A percentile compares a stretch with the other conserved stretches of the same genome.
These are phyloP conservation scores for Mucuna pruriens DNA, from an alignment of 306 rosid species.

Conservation along the genomic window DNA sequence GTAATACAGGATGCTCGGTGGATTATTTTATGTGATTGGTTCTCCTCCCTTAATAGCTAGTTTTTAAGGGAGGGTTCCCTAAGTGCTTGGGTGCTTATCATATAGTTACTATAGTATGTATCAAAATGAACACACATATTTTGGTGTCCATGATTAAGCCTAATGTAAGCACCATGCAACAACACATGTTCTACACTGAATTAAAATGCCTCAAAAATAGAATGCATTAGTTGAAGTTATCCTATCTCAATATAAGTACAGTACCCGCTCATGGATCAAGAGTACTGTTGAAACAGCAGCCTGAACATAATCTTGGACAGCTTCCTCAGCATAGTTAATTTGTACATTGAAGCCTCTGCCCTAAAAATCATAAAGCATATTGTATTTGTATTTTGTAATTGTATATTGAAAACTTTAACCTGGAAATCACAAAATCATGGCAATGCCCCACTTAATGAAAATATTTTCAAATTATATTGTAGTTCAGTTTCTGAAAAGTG, in stretches of 20 bases:
- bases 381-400: conserved; percentile 54
- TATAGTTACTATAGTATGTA: not conserved
- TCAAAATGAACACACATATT: conserved; percentile 5
- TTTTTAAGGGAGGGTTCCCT: no score
- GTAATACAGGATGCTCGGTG: no score
- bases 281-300: conserved; percentile 81
- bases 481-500: not conserved
- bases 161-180: conserved; percentile 1
- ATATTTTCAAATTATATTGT: conserved; percentile 7
- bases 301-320: conserved; percentile 81
- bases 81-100: no score
- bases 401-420: conserved; percentile 68
- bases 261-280: conserved; percentile 81
- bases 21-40: no score
- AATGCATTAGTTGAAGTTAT: not conserved
- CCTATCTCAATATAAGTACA: not conserved
- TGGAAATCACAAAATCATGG: conserved; percentile 42
- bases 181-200: conserved; percentile 25
- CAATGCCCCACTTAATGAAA: conserved; percentile 18
- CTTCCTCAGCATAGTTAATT: conserved; percentile 82
- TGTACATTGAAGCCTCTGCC: conserved; percentile 94
- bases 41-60: no score
- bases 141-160: conserved; percentile 5
- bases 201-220: conserved; percentile 29
- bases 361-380: conserved; percentile 53